phyloP scores from a whole-genome alignment of 2,329 filamentous ascomycete genomes.

The Emergomyces orientalis region DNA sequence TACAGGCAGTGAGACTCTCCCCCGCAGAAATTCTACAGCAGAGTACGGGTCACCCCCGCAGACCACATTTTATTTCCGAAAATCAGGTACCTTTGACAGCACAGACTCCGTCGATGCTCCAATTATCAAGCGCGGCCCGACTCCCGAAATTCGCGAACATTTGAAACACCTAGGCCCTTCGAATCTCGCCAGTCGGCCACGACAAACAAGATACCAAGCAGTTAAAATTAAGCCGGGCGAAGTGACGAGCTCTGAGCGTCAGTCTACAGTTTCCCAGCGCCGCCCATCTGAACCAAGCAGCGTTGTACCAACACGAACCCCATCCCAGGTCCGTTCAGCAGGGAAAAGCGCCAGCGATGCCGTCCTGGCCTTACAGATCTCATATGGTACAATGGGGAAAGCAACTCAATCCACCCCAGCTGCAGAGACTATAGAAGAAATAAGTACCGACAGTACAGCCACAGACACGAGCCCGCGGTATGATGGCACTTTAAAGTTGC shows the following conservation, averaged over 20 bases:
- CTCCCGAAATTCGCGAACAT: conserved; percentile 49
- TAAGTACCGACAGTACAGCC: background rate
- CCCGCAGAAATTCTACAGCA: conserved; percentile 26
- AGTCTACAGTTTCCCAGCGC: conserved; percentile 24
- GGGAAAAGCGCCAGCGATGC: conserved; percentile 55
- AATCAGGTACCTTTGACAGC: conserved; percentile 25
- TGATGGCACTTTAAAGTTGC: background rate
- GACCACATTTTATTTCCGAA: conserved; percentile 32
- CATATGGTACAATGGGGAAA: conserved; percentile 42
- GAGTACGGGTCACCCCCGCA: conserved; percentile 28
- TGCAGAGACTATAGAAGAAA: conserved; percentile 17
- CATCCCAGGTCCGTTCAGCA: conserved; percentile 45
- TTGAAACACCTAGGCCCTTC: conserved; percentile 56
- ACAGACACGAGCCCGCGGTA: background rate
- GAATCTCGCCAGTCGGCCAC: conserved; percentile 52
- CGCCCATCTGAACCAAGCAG: conserved; percentile 25
- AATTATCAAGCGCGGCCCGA: conserved; percentile 42
- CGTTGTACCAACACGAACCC: conserved; percentile 45
- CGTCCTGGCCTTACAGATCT: conserved; percentile 50
- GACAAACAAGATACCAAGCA: conserved; percentile 51
- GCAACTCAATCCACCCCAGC: conserved; percentile 14
- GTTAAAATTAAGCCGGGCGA: conserved; percentile 57
- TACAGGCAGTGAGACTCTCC: conserved; percentile 17
- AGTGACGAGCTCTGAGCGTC: conserved; percentile 21
- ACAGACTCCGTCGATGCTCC: conserved; percentile 22